These are phyloP conservation scores for Solanum habrochaites DNA, from an alignment of 257 asterid species.

Conservation along the genomic window DNA sequence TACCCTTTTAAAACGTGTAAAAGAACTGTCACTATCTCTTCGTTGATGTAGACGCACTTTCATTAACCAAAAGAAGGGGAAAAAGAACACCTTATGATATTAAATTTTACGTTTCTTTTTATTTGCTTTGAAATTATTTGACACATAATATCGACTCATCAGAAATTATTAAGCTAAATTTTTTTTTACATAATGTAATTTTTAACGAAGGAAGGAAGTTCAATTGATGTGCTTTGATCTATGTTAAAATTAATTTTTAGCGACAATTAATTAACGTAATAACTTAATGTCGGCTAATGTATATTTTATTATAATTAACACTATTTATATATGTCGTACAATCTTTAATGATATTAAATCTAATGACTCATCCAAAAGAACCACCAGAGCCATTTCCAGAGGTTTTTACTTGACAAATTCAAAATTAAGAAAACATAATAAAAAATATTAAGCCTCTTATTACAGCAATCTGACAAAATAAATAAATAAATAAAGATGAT, in stretches of 20 bases:
- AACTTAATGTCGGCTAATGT: rapidly evolving
- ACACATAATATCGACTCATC: background rate
- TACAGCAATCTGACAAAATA: background rate
- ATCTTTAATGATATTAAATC: too few species aligned
- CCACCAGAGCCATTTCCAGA: too few species aligned
- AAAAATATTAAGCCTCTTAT: background rate
- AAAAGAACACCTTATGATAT: background rate
- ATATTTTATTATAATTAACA: too few species aligned
- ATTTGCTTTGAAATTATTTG: background rate
- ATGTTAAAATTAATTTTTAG: background rate
- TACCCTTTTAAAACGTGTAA: background rate
- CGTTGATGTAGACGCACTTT: background rate
- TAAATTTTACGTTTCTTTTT: background rate
- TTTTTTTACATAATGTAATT: too few species aligned
- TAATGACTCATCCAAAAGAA: too few species aligned
- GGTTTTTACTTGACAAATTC: background rate
- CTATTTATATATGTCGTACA: too few species aligned
- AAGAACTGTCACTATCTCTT: background rate
- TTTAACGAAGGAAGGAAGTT: too few species aligned
- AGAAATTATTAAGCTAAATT: background rate
- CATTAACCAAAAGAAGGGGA: background rate
- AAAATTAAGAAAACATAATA: background rate
- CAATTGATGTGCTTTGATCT: rapidly evolving
- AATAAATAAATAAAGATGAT: background rate
- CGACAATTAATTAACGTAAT: too few species aligned